These are phyloP conservation scores for Mucor indicus DNA, from an alignment of 371 early-diverging fungal species.

Conservation along the genomic window DNA sequence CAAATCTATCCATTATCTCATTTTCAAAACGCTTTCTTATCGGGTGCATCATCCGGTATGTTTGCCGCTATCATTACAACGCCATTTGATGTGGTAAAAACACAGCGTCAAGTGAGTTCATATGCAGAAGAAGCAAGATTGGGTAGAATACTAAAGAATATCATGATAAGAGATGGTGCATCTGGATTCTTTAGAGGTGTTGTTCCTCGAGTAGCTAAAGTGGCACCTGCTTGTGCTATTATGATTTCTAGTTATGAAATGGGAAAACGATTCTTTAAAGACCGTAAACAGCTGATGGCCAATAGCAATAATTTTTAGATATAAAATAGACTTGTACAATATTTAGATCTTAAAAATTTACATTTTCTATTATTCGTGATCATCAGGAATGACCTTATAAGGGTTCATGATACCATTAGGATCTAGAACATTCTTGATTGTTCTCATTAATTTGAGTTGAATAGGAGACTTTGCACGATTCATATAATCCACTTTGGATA, in stretches of 20 bases:
- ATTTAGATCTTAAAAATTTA: constrained; percentile 73
- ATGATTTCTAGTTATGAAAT: constrained; percentile 92
- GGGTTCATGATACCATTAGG: constrained; percentile 87
- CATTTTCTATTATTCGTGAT: constrained; percentile 25
- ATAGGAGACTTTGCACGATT: constrained; percentile 54
- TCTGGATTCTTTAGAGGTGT: constrained; percentile 39
- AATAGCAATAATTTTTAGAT: constrained; percentile 45
- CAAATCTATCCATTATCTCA: constrained; percentile 29
- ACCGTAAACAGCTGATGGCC: too few species aligned
- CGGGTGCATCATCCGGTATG: constrained; percentile 80
- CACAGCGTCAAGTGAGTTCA: constrained; percentile 72
- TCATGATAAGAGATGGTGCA: constrained; percentile 22
- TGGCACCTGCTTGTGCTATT: constrained; percentile 95
- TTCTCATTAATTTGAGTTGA: constrained; percentile 59
- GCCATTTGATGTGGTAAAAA: constrained; percentile 97
- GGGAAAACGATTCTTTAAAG: constrained; percentile 66
- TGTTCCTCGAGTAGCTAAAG: constrained; percentile 84
- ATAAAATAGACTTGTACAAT: too few species aligned
- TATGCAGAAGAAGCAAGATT: constrained; percentile 27
- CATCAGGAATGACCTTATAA: constrained; percentile 61
- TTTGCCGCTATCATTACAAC: constrained; percentile 90
- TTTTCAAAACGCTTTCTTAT: constrained; percentile 61
- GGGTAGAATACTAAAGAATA: constrained; percentile 18
- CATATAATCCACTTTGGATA: constrained; percentile 54
- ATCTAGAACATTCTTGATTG: constrained; percentile 72